These are phyloP conservation scores for Sugiyamaella castrensis DNA, from an alignment of 1,139 yeast species.

Conservation along the genomic window DNA sequence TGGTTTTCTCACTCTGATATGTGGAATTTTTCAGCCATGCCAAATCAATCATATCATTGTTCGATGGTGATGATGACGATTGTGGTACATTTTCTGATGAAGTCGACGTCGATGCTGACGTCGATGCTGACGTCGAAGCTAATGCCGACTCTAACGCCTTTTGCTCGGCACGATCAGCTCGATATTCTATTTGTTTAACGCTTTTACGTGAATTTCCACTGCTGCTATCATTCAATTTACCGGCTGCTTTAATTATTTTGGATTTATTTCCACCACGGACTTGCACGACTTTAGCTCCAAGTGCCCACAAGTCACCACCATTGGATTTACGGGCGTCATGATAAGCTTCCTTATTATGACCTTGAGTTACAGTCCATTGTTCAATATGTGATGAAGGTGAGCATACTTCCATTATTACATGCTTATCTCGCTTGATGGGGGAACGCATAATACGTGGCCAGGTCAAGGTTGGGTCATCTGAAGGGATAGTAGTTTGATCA, in stretches of 20 bases:
- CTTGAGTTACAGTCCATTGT: conserved; percentile 82
- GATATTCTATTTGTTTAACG: too few relatives aligned
- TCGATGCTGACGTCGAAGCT: conserved; percentile 2
- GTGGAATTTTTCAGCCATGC: conserved; percentile 7
- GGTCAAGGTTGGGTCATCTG: neutral
- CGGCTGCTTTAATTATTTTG: conserved; percentile 24
- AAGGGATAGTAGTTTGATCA: conserved; percentile 16
- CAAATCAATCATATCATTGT: conserved; percentile 5
- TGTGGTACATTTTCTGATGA: neutral
- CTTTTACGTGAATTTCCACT: too few relatives aligned
- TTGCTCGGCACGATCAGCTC: conserved; percentile 1
- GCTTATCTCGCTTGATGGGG: conserved; percentile 79
- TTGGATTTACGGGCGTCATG: conserved; percentile 86
- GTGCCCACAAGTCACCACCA: conserved; percentile 88
- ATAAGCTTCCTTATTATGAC: conserved; percentile 69
- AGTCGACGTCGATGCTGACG: too few relatives aligned
- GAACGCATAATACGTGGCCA: conserved; percentile 63
- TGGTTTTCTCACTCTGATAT: conserved; percentile 8
- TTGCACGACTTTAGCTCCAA: conserved; percentile 61
- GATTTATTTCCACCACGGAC: conserved; percentile 27
- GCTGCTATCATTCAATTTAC: conserved; percentile 7
- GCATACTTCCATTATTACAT: conserved; percentile 77
- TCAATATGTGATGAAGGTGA: conserved; percentile 76
- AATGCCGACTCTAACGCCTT: conserved; percentile 10
- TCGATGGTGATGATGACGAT: neutral